Base-by-base conservation (phyloP, 805 yeast genomes). In the Yamadazyma takamatsuzukensis region DNA sequence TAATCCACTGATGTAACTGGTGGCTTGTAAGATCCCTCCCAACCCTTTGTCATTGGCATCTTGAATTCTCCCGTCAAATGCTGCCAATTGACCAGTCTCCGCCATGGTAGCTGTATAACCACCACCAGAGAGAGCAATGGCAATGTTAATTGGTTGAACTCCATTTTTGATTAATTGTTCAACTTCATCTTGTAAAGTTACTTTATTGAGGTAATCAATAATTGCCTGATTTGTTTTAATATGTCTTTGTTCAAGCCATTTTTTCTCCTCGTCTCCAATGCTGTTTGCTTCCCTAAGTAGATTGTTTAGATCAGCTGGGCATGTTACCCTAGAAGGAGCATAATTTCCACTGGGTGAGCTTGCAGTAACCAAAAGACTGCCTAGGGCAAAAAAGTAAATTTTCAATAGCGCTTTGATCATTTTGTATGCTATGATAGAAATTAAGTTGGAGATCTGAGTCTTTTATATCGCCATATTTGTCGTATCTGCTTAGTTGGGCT, bases 81-180 rank as follows among this genome's bases (percentile, higher is more conserved):
- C 95, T 1, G 88, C 61, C 18, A 87, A 60, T 54, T 81, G 77
- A 25, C 95, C 95, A 9, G 95, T 95, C 2, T 95, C 95, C 37
- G 39, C 22, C 70, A 79, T 66, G 87, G 86, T 83, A 21, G 95
- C 93, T 39, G 96, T 70, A 56, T 83, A 86, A 3, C 95, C 95
- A 51, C 95, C 95, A 9, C 62, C 62, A 6, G 51, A 41, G 26
- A 58, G 56, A 2, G 64, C 55, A 15, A 58, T 14, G 5, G 62
- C 64, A n/a, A 59, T 52, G 13, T 45, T 44, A 27, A 59, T 37
- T 12, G 61, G 43, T 12, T 45, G 35, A 28, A 48, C 42, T 21
- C 52, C 44, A n/a, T 37, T 33, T 10, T 18, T 34, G 19, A 53
- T 41, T 36, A 61, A 75, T 0, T 45, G 49, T n/a, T 56, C 59